phyloP scores from a whole-genome alignment of 2,329 filamentous ascomycete genomes.

The Lomentospora prolificans region DNA sequence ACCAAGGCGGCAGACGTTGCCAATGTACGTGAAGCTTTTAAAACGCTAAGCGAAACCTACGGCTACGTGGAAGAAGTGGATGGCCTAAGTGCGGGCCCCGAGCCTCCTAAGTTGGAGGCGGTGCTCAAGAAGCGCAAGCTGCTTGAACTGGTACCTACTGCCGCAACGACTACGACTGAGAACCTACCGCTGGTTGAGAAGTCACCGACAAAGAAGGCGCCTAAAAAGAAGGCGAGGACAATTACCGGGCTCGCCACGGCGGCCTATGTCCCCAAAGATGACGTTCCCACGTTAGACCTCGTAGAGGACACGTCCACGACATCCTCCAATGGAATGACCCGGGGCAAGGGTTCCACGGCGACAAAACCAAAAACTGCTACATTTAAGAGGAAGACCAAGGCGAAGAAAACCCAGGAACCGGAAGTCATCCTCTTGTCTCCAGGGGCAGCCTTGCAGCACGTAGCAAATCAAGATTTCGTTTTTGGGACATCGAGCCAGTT shows the following conservation, averaged over 20 bases:
- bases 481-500: constrained; percentile 85
- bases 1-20: constrained; percentile 6
- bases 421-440: constrained; percentile 52
- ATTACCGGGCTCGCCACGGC: constrained; percentile 71
- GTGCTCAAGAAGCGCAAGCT: constrained; percentile 46
- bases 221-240: constrained; percentile 63
- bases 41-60: constrained; percentile 32
- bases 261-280: constrained; percentile 40
- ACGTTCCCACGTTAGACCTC: constrained; percentile 24
- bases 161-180: constrained; percentile 16
- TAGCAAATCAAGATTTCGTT: constrained; percentile 63
- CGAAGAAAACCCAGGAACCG: constrained; percentile 23
- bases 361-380: constrained; percentile 22
- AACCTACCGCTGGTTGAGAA: constrained; percentile 25
- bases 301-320: constrained; percentile 11
- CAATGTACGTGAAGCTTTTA: constrained; percentile 26
- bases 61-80: constrained; percentile 20
- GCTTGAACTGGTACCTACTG: constrained; percentile 37
- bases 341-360: background rate
- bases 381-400: constrained; percentile 22
- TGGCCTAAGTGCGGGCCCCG: constrained; percentile 10
- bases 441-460: constrained; percentile 53
- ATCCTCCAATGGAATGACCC: background rate
- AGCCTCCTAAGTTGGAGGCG: constrained; percentile 18
- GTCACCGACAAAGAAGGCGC: constrained; percentile 28